Conservation (phyloP, 208 protist genomes). For the Jaenimonas drosophilae region DNA sequence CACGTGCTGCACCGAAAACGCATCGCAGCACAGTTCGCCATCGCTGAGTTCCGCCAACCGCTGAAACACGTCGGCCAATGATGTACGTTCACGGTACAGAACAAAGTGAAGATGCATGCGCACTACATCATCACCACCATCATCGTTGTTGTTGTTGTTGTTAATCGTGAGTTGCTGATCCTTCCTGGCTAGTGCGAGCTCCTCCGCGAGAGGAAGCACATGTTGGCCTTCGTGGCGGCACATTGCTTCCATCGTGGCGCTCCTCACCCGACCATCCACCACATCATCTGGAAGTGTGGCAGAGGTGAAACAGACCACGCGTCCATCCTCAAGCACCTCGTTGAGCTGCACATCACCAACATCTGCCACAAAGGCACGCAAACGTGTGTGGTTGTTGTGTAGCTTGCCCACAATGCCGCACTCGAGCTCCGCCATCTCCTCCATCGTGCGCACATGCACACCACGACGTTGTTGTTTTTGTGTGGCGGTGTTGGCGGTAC, state of each 20-base stretch:
- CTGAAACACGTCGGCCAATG: neutral
- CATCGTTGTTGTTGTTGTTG: neutral
- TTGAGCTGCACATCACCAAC: neutral
- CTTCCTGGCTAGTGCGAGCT: no score
- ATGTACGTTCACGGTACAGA: neutral
- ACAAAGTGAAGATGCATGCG: neutral
- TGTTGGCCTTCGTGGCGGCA: no score
- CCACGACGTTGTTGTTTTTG: no score
- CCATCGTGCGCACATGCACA: neutral
- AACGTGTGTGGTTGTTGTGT: neutral
- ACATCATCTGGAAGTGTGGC: neutral
- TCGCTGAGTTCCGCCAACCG: neutral
- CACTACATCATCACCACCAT: neutral
- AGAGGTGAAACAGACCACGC: neutral
- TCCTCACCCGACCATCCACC: neutral
- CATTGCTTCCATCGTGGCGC: neutral
- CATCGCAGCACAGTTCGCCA: no score
- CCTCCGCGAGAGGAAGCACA: no score
- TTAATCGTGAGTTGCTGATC: neutral
- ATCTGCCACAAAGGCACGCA: neutral
- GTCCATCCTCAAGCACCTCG: neutral
- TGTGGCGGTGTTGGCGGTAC: no score
- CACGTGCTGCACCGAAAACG: neutral
- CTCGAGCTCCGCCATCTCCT: neutral
- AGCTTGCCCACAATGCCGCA: neutral